phyloP scores from a whole-genome alignment of 177 flowering plant species.

The Tripterygium wilfordii region DNA sequence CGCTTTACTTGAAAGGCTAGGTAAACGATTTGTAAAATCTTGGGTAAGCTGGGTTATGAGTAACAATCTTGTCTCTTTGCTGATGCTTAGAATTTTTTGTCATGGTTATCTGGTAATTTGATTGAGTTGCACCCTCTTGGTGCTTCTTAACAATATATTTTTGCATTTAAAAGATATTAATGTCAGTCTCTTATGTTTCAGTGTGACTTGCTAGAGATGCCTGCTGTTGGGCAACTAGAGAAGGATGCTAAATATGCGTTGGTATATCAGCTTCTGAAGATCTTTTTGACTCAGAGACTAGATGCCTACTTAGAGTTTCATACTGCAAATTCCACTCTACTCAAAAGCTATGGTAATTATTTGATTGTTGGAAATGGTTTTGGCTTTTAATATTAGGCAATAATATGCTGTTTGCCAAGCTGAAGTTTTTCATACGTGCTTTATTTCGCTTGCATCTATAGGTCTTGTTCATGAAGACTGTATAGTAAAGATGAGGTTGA shows the following conservation, averaged over 20 bases:
- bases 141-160: no score
- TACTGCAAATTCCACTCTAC: conserved; percentile 58
- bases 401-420: neutral
- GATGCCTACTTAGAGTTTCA: conserved; percentile 83
- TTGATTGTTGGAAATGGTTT: neutral
- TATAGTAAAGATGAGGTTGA: conserved; percentile 82
- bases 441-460: conserved; percentile 13
- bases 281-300: conserved; percentile 74
- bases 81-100: no score
- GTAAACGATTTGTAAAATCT: no score
- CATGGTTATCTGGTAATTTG: no score
- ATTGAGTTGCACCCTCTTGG: no score
- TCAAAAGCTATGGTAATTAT: conserved; percentile 64
- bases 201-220: conserved; percentile 92
- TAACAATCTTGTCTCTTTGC: no score
- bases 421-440: neutral
- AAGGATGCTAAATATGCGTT: conserved; percentile 66
- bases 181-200: conserved; percentile 42
- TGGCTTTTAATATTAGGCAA: neutral
- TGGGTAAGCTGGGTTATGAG: no score
- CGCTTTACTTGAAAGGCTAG: no score
- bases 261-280: conserved; percentile 79
- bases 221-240: conserved; percentile 87
- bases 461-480: conserved; percentile 95
- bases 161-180: no score